Conservation (phyloP, 2,329 filamentous ascomycete species). For the Talaromyces islandicus region DNA sequence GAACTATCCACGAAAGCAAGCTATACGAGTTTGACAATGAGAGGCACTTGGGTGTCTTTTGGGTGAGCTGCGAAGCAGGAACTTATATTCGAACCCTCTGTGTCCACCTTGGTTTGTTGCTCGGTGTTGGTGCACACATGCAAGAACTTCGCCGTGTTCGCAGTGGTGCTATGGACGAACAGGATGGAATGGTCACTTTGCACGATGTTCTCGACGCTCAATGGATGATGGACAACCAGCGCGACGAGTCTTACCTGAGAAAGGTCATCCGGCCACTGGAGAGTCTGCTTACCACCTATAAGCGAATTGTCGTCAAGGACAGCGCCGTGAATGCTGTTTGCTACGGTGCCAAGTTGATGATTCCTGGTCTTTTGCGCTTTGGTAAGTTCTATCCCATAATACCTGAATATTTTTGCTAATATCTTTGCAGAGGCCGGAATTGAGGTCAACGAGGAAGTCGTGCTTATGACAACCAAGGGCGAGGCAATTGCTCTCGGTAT, state of each 20-base stretch:
- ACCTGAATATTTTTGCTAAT: constrained; percentile 6
- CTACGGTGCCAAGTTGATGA: constrained; percentile 98
- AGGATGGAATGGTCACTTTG: constrained; percentile 80
- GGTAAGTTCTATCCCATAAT: constrained; percentile 46
- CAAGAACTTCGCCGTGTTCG: constrained; percentile 93
- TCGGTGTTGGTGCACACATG: constrained; percentile 92
- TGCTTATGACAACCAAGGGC: constrained; percentile 98
- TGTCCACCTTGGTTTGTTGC: constrained; percentile 75
- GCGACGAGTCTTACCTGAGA: constrained; percentile 88
- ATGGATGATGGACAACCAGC: constrained; percentile 91
- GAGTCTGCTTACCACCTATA: constrained; percentile 85
- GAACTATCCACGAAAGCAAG: constrained; percentile 96
- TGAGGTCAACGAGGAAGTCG: constrained; percentile 91
- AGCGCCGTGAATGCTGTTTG: constrained; percentile 94
- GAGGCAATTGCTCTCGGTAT: constrained; percentile 96
- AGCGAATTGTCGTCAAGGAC: constrained; percentile 96
- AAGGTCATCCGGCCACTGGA: constrained; percentile 89
- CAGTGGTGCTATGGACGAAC: constrained; percentile 91
- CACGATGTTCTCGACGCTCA: constrained; percentile 95
- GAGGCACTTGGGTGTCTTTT: constrained; percentile 94
- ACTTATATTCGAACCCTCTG: constrained; percentile 98
- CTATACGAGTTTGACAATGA: constrained; percentile 97
- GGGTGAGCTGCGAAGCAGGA: constrained; percentile 97
- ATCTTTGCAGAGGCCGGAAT: constrained; percentile 66
- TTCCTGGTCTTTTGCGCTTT: constrained; percentile 89